Evolutionary conservation across 148 eudicot genomes (phyloP), one percentile per base, ranked within the genome.

Genomic region (Nyssa sinensis): DNA sequence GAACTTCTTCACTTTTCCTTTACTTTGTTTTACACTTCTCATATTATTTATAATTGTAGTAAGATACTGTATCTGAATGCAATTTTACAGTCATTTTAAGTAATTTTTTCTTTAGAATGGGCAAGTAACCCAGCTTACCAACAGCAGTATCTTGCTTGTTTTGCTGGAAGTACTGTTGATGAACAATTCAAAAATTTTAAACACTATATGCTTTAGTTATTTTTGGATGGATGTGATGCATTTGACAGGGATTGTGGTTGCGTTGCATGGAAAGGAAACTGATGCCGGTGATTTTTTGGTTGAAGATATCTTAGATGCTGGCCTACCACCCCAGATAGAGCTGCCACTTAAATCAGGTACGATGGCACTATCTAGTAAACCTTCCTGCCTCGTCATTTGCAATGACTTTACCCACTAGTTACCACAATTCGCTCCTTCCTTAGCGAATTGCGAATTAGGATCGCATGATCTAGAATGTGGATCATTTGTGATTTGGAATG

Each of bases 281-380:
- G 84, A 77, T 74, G 84, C 90, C 23, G 97, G 98, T 31, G 86
- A 91, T 62, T 95, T 92, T 84, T 73, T 86, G 73, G 97, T 92
- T 75, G 90, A 92, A 74, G 96, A 90, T 35, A 35, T 90, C 69
- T 81, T 95, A 51, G 98, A 95, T 74, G 96, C 98, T 82, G 98
- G 94, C 77, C 81, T 95, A 70, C 96, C 97, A 49, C 90, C 90
- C 30, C 96, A 95, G 78, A 82, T 86, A 63, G 90, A 84, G 83
- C 80, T 71, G 72, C 96, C 97, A 44, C 71, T 85, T 71, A 69
- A 78, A 75, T 80, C 81, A 76, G 93, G 98, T 92, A 81, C 16
- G n/a, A 58, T 39, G 31, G 27, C 12, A 58, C 28, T 69, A 23
- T 32, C 35, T 60, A 16, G 19, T 60, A 35, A 39, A 34, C 35